Conservation (phyloP, 495 filamentous ascomycete species). For the Penicillium antarcticum region DNA sequence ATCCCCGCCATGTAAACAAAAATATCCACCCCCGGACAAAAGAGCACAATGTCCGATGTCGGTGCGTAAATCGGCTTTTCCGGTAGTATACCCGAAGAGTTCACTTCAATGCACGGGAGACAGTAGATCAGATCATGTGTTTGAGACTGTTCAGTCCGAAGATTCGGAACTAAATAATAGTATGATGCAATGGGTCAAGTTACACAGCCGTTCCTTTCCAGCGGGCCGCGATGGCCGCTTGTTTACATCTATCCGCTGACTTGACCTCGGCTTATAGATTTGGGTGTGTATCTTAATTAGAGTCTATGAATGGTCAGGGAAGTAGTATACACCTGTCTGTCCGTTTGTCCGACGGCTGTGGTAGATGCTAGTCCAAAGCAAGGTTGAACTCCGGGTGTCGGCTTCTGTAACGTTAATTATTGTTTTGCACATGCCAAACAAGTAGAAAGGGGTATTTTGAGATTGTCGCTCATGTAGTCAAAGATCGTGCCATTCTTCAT, state of each 20-base stretch:
- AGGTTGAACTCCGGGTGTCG: too few species aligned
- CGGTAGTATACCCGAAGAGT: not conserved
- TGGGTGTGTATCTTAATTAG: not conserved
- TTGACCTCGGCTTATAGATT: not conserved
- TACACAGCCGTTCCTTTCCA: too few species aligned
- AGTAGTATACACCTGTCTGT: too few species aligned
- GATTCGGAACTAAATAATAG: too few species aligned
- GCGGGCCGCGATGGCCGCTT: not conserved
- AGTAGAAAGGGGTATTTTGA: too few species aligned
- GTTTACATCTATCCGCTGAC: too few species aligned
- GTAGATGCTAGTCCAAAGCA: not conserved
- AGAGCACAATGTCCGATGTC: slow-evolving; percentile 15
- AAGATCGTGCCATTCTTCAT: not conserved
- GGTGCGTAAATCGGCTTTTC: slow-evolving; percentile 20
- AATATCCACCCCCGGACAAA: not conserved
- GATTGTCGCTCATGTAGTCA: not conserved
- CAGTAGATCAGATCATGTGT: too few species aligned
- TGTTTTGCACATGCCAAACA: too few species aligned
- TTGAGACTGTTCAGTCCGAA: too few species aligned
- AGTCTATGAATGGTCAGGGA: too few species aligned
- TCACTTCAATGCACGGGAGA: not conserved
- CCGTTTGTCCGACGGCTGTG: not conserved
- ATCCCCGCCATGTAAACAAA: not conserved
- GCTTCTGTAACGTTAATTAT: too few species aligned
- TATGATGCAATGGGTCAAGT: too few species aligned